A percentile compares a stretch with the other conserved stretches of the same genome.
These are phyloP conservation scores for Yarrowia deformans DNA, from an alignment of 805 yeast genomes.

Conservation along the genomic window DNA sequence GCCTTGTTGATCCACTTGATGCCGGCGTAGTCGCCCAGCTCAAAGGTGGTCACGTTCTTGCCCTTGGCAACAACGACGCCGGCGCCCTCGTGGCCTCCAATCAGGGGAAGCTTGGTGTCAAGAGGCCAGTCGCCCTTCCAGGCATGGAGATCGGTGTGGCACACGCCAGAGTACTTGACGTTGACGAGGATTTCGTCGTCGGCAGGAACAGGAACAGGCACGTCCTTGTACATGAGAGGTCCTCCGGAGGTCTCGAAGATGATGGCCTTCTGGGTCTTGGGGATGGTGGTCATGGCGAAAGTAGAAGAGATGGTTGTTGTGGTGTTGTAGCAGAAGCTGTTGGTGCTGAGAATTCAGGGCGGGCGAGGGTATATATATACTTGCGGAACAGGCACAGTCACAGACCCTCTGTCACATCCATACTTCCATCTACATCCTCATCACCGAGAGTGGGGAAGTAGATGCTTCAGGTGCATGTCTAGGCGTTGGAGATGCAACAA, in stretches of 20 bases:
- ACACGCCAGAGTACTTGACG: constrained; percentile 87
- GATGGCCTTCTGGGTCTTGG: constrained; percentile 74
- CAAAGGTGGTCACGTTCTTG: constrained; percentile 69
- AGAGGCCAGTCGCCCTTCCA: constrained; percentile 95
- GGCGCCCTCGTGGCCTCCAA: constrained; percentile 92
- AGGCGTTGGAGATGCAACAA: too few species aligned
- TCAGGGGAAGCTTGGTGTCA: constrained; percentile 73
- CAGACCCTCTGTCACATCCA: neutral
- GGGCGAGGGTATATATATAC: neutral
- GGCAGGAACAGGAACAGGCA: constrained; percentile 82
- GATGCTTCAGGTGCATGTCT: neutral
- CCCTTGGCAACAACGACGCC: constrained; percentile 85
- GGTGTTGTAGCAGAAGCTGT: neutral
- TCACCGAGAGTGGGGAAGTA: neutral
- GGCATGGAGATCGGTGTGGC: constrained; percentile 94
- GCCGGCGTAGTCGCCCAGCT: constrained; percentile 83
- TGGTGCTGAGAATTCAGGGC: neutral
- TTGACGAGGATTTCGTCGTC: constrained; percentile 79
- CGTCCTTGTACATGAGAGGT: constrained; percentile 68
- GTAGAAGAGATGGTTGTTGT: neutral
- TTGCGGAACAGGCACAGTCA: too few species aligned
- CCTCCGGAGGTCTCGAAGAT: constrained; percentile 73
- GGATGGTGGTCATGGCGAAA: constrained; percentile 51
- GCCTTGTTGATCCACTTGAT: constrained; percentile 84
- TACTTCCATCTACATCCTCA: neutral